A percentile compares a stretch with the other conserved stretches of the same genome.
Evolutionary conservation across 2,329 filamentous ascomycete genomes (phyloP).

Genomic region (Purpureocillium lavendulum): DNA sequence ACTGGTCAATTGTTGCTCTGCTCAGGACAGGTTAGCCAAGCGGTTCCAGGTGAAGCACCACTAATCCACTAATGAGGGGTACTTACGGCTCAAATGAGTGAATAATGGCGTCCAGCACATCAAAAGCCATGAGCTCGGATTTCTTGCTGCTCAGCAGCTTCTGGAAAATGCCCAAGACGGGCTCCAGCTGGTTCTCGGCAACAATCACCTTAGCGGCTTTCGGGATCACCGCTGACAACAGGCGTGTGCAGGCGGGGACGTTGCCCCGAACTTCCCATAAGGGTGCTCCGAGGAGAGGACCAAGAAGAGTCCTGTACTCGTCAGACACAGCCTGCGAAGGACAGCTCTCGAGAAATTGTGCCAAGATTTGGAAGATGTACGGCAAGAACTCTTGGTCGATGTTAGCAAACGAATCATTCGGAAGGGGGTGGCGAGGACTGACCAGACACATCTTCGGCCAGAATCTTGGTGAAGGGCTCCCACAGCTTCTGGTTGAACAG

Average conservation of each 20-base stretch:
- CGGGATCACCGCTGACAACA: slow-evolving; percentile 77
- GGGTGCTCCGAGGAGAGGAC: slow-evolving; percentile 68
- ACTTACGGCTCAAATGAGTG: slow-evolving; percentile 64
- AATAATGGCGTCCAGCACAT: slow-evolving; percentile 77
- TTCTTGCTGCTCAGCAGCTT: slow-evolving; percentile 74
- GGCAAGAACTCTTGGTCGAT: slow-evolving; percentile 70
- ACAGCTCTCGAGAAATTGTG: slow-evolving; percentile 81
- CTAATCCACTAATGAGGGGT: background rate
- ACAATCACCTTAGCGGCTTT: slow-evolving; percentile 66
- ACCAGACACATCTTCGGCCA: slow-evolving; percentile 77
- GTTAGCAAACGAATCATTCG: slow-evolving; percentile 9
- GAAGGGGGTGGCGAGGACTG: slow-evolving; percentile 13
- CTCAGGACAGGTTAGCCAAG: background rate
- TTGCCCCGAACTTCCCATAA: slow-evolving; percentile 93
- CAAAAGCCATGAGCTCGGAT: slow-evolving; percentile 80
- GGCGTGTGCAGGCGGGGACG: slow-evolving; percentile 78
- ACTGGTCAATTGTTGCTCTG: slow-evolving; percentile 60
- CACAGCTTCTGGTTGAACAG: slow-evolving; percentile 77
- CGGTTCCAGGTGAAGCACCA: no score
- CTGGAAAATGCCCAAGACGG: slow-evolving; percentile 92
- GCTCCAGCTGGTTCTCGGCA: slow-evolving; percentile 72
- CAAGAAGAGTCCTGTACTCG: slow-evolving; percentile 72
- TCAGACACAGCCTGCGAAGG: slow-evolving; percentile 68
- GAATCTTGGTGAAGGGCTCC: slow-evolving; percentile 70
- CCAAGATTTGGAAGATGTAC: slow-evolving; percentile 93